Conservation (phyloP, 2,329 filamentous ascomycete species). For the Allantophomopsis lycopodina region DNA sequence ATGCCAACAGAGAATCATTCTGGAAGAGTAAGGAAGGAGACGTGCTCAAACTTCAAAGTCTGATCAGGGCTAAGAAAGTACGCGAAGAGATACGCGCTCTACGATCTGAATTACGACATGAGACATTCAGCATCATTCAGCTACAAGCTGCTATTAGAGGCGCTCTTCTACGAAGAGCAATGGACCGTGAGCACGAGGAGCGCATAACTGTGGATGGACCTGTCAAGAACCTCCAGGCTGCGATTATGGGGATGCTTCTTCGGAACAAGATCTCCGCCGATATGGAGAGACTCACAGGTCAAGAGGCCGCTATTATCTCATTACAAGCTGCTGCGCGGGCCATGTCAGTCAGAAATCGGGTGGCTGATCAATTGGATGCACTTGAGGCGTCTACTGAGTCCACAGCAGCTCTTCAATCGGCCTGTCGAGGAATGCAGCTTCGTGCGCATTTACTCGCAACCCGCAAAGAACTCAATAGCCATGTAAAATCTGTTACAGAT, state of each 20-base stretch:
- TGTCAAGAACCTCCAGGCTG: conserved; percentile 48
- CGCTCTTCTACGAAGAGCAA: conserved; percentile 45
- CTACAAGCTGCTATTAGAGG: conserved; percentile 56
- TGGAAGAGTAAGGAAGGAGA: conserved; percentile 60
- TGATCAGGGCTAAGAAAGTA: conserved; percentile 57
- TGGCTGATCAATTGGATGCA: conserved; percentile 33
- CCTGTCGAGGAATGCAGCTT: conserved; percentile 27
- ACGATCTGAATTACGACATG: conserved; percentile 44
- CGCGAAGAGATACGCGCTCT: conserved; percentile 42
- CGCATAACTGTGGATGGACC: conserved; percentile 35
- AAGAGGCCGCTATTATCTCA: conserved; percentile 33
- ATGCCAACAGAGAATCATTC: conserved; percentile 47
- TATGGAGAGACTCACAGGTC: conserved; percentile 33
- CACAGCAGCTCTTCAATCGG: conserved; percentile 32
- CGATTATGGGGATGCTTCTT: conserved; percentile 51
- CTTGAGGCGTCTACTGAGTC: conserved; percentile 33
- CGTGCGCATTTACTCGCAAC: conserved; percentile 29
- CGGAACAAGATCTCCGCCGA: conserved; percentile 40
- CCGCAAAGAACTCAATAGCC: conserved; percentile 37
- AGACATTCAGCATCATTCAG: conserved; percentile 47
- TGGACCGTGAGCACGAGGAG: conserved; percentile 40
- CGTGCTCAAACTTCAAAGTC: conserved; percentile 68
- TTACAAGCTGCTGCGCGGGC: conserved; percentile 58
- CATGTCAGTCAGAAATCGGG: conserved; percentile 39
- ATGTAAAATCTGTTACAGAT: conserved; percentile 19